Evolutionary conservation across 2,329 filamentous ascomycete species (phyloP).

Genomic region (Gliomastix tumulicola): DNA sequence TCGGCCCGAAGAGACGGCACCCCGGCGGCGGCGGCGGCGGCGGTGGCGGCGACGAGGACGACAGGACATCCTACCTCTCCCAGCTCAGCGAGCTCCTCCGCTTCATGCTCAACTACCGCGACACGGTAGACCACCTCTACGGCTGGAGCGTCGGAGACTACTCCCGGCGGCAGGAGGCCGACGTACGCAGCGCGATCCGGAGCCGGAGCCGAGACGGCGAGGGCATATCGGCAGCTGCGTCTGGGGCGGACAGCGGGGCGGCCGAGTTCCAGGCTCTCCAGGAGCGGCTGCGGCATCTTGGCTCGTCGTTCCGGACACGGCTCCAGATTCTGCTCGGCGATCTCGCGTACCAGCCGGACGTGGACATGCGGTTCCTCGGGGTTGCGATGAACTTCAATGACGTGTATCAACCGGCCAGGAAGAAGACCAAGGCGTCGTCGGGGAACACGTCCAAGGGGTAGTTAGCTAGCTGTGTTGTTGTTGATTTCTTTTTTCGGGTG

Average conservation of each 20-base stretch:
- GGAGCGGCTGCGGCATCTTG: conserved; percentile 64
- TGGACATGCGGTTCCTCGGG: conserved; percentile 90
- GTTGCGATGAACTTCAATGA: conserved; percentile 99
- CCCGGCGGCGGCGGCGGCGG: conserved; percentile 26
- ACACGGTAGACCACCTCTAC: conserved; percentile 89
- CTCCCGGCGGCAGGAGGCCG: conserved; percentile 79
- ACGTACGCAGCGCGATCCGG: conserved; percentile 61
- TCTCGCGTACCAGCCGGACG: conserved; percentile 84
- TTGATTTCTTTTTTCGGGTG: too few species aligned
- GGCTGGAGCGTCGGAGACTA: conserved; percentile 94
- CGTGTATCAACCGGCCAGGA: conserved; percentile 73
- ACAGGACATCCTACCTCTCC: conserved; percentile 71
- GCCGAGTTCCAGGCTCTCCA: conserved; percentile 68
- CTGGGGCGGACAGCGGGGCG: conserved; percentile 48
- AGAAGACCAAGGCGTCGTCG: conserved; percentile 41
- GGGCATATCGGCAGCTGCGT: too few species aligned
- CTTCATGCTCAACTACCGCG: conserved; percentile 88
- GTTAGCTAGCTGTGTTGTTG: neutral
- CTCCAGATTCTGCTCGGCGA: conserved; percentile 83
- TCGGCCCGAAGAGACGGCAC: conserved; percentile 59
- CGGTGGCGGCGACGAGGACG: conserved; percentile 47
- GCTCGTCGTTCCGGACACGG: conserved; percentile 67
- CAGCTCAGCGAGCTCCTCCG: conserved; percentile 91
- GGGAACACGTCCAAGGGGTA: conserved; percentile 16
- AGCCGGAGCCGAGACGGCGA: conserved; percentile 15